Conservation (phyloP, 768 basidiomycete species). For the Phallus indusiatus region DNA sequence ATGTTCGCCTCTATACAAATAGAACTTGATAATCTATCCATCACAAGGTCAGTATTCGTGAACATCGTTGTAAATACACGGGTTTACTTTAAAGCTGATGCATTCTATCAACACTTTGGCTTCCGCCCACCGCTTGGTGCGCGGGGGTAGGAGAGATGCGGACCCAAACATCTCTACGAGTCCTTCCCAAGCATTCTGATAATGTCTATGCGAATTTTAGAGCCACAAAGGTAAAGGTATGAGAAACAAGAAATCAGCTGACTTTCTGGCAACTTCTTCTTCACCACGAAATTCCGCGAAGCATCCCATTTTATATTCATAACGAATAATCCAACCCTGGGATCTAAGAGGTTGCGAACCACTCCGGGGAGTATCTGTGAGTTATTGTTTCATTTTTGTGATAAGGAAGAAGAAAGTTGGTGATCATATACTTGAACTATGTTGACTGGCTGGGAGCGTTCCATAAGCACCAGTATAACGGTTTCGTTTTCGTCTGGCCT, state of each 20-base stretch:
- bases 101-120: slow-evolving; percentile 95
- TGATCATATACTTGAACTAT: slow-evolving; percentile 35
- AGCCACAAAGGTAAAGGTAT: slow-evolving; percentile 9
- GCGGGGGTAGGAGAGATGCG: slow-evolving; percentile 74
- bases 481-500: slow-evolving; percentile 83
- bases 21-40: slow-evolving; percentile 77
- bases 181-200: slow-evolving; percentile 84
- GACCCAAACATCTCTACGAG: slow-evolving; percentile 85
- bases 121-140: slow-evolving; percentile 97
- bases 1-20: slow-evolving; percentile 85
- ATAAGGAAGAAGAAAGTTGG: not conserved
- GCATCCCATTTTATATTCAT: slow-evolving; percentile 95
- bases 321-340: slow-evolving; percentile 92
- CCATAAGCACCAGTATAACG: slow-evolving; percentile 40
- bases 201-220: slow-evolving; percentile 56
- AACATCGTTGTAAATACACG: not conserved
- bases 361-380: slow-evolving; percentile 21
- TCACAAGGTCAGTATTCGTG: no score
- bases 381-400: not conserved
- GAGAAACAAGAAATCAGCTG: slow-evolving; percentile 20
- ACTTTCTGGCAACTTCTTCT: slow-evolving; percentile 89
- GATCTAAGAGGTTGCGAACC: slow-evolving; percentile 54
- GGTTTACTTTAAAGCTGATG: slow-evolving; percentile 73
- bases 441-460: slow-evolving; percentile 28
- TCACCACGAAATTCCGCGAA: slow-evolving; percentile 95